phyloP scores from a whole-genome alignment of 1,284 basidiomycete species.

The Ustilago curta region DNA sequence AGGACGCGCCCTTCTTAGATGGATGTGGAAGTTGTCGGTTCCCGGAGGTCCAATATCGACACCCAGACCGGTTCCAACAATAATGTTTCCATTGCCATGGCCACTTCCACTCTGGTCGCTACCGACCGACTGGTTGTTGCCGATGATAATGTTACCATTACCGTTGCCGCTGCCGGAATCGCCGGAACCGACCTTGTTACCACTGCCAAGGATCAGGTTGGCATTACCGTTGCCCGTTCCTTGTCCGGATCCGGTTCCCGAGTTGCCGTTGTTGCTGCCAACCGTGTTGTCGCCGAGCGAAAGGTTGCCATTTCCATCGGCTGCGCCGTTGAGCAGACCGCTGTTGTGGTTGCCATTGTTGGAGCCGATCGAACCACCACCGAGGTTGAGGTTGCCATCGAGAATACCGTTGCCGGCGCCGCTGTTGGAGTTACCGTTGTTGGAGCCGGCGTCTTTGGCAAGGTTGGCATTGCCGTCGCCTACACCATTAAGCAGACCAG shows the following conservation, averaged over 20 bases:
- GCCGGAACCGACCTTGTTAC: conserved; percentile 25
- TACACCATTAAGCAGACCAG: conserved; percentile 13
- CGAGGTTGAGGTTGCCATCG: conserved; percentile 18
- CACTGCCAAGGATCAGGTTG: conserved; percentile 20
- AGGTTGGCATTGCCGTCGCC: conserved; percentile 31
- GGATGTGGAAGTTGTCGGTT: conserved; percentile 43
- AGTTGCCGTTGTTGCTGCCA: conserved; percentile 22
- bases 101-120: conserved; percentile 12
- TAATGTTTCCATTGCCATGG: conserved; percentile 32
- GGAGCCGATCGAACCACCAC: conserved; percentile 12
- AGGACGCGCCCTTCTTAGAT: conserved; percentile 16
- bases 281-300: conserved; percentile 16
- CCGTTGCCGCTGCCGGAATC: conserved; percentile 27
- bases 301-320: conserved; percentile 12
- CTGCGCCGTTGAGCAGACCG: conserved; percentile 5
- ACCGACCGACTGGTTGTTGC: conserved; percentile 32
- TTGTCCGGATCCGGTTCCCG: neutral
- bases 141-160: conserved; percentile 41
- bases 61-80: conserved; percentile 23
- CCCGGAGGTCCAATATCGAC: conserved; percentile 28
- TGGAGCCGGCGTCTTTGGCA: conserved; percentile 9
- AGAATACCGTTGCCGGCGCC: conserved; percentile 13
- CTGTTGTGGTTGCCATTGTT: conserved; percentile 25
- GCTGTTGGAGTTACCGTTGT: conserved; percentile 23
- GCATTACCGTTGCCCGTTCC: conserved; percentile 22